Evolutionary conservation across 108 stramenopile genomes (phyloP).

Genomic region (Nannochloropsis salina): DNA sequence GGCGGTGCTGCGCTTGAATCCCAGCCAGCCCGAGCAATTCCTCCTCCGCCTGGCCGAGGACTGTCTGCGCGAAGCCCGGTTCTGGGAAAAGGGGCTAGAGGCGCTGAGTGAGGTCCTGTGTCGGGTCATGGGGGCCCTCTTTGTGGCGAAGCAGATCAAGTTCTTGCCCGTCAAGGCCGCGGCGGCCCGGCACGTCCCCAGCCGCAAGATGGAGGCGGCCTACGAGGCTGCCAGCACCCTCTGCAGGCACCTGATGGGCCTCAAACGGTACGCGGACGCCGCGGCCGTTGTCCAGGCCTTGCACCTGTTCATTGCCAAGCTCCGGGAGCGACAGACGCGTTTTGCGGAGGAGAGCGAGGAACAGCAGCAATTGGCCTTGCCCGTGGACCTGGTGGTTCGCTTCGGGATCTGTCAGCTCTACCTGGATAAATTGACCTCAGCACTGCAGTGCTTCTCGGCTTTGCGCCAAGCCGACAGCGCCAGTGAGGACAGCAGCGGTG

Average conservation of each 20-base stretch:
- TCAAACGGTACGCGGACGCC: neutral
- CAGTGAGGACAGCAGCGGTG: neutral
- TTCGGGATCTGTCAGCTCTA: neutral
- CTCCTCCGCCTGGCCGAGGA: neutral
- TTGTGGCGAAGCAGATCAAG: neutral
- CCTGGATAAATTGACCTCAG: neutral
- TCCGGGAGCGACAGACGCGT: neutral
- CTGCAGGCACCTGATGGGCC: neutral
- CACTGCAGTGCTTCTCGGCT: neutral
- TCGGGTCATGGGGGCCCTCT: neutral
- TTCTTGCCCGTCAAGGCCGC: neutral
- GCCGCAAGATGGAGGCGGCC: neutral
- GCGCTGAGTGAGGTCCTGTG: neutral
- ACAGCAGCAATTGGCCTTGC: conserved; percentile 16
- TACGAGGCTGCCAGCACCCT: neutral
- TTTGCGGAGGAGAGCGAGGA: neutral
- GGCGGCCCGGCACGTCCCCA: neutral
- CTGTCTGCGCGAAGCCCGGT: neutral
- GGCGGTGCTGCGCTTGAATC: neutral
- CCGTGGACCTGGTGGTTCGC: neutral
- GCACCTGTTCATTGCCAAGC: neutral
- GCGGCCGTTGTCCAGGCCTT: neutral
- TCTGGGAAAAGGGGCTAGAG: conserved; percentile 3
- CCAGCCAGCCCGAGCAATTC: neutral
- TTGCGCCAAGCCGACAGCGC: neutral